phyloP scores from a whole-genome alignment of 345 rosid species.

The Populus euphratica region DNA sequence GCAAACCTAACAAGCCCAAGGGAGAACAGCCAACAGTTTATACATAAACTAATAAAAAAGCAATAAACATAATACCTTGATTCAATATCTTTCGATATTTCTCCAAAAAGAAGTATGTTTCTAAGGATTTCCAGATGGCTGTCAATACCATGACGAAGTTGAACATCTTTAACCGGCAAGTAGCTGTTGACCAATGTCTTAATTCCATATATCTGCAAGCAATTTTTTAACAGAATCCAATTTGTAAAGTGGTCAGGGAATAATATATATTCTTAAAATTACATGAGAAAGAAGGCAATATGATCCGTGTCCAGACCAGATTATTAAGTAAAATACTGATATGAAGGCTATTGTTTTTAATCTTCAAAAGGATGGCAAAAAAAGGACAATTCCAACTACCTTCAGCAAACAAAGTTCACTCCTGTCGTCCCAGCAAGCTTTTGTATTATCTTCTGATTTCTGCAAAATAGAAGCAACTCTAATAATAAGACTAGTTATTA shows the following conservation, averaged over 20 bases:
- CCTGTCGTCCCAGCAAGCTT: slow-evolving; percentile 65
- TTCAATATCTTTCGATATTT: slow-evolving; percentile 62
- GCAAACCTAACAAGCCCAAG: slow-evolving; percentile 4
- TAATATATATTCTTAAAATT: slow-evolving; percentile 6
- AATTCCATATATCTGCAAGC: slow-evolving; percentile 74
- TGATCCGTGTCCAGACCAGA: background rate
- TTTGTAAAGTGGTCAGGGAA: slow-evolving; percentile 14
- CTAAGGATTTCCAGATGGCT: slow-evolving; percentile 60
- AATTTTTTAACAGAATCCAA: slow-evolving; percentile 13
- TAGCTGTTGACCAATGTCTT: slow-evolving; percentile 90
- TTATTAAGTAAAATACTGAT: background rate
- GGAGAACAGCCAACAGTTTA: background rate
- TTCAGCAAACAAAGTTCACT: slow-evolving; percentile 83
- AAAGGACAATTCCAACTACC: slow-evolving; percentile 39
- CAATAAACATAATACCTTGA: slow-evolving; percentile 53
- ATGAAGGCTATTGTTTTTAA: background rate
- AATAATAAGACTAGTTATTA: slow-evolving; percentile 13
- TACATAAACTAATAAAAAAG: background rate
- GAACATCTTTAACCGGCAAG: slow-evolving; percentile 90
- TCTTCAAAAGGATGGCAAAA: background rate
- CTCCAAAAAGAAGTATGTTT: slow-evolving; percentile 70
- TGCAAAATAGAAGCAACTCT: slow-evolving; percentile 38
- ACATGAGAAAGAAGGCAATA: background rate
- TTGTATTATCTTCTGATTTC: slow-evolving; percentile 52
- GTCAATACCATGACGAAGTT: slow-evolving; percentile 80